Base-by-base conservation (phyloP, 106 monocot genomes). In the Triglochin maritima region DNA sequence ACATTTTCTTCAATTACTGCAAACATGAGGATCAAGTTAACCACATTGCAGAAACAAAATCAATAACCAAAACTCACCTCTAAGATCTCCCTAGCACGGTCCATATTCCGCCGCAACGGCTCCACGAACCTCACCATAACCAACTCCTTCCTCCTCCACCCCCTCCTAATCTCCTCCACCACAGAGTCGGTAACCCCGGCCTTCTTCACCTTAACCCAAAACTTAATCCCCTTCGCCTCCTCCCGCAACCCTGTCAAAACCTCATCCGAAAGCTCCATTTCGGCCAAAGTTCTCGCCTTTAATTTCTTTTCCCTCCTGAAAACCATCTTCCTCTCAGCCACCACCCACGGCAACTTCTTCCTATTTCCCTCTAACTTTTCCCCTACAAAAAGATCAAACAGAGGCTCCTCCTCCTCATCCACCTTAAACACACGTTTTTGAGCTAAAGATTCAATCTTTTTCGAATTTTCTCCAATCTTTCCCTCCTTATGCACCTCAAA, bases 191-290 rank as follows among this genome's bases (percentile, higher is more conserved):
- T 95, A 42, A 95, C 70, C 9, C 94, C 94, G 2, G 90, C 87
- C 68, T 90, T 95, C 81, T 85, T 90, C 2, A 84, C 90, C 72
- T 72, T 81, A 62, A 85, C 78, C 95, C 95, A 95, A 46, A 54
- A 69, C 69, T 44, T 78, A 70, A 87, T 67, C 57, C 50, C 60
- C 77, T 65, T 72, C 41, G 83, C 95, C 44, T 83, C 78, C 47
- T 6, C 57, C 69, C 82, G 76, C 74, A 90, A 62, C 78, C 81
- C 75, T 59, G 6, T 57, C 67, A 95, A 75, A 51, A 67, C 74
- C 11, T 49, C 69, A 43, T 47, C 46, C 47, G 73, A 44, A n/a
- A 95, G 70, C 15, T n/a, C 71, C 70, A 7, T 59, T 75, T 95
- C 90, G 3, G 95, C 90, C 10, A 58, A 53, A 15, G 80, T 87